Conservation (phyloP, 306 rosid genomes). For the Oemleria cerasiformis region DNA sequence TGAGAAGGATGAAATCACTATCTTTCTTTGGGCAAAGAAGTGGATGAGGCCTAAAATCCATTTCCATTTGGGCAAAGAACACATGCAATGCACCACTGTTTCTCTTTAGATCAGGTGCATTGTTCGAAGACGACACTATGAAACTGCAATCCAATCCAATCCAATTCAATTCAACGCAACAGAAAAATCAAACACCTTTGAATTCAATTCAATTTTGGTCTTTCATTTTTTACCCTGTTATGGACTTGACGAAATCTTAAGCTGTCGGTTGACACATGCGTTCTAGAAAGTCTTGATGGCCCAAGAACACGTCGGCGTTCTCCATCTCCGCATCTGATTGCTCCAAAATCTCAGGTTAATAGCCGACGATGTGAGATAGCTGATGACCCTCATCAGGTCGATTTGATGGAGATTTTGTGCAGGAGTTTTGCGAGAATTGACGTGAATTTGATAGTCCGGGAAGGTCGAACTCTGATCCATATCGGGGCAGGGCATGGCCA, state of each 20-base stretch:
- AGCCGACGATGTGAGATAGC: neutral
- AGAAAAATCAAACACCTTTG: neutral
- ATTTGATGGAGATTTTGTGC: too few relatives aligned
- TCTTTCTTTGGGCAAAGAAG: too few relatives aligned
- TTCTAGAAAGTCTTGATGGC: conserved; percentile 86
- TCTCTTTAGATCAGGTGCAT: conserved; percentile 82
- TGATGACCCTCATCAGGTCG: too few relatives aligned
- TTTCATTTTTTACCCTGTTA: conserved; percentile 76
- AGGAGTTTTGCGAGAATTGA: too few relatives aligned
- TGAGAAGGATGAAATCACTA: too few relatives aligned
- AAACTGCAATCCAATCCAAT: conserved; percentile 51
- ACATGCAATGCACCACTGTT: conserved; percentile 76
- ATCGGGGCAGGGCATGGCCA: too few relatives aligned
- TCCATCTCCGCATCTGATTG: conserved; percentile 47
- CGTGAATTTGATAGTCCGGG: too few relatives aligned
- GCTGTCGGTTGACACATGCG: conserved; percentile 99
- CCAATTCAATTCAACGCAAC: neutral
- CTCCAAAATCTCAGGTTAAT: neutral
- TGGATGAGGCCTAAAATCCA: conserved; percentile 89
- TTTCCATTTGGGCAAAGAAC: conserved; percentile 81
- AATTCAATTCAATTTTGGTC: too few relatives aligned
- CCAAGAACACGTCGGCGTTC: conserved; percentile 82
- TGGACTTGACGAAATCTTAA: conserved; percentile 89
- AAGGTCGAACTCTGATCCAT: too few relatives aligned
- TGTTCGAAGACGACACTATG: conserved; percentile 78